Evolutionary conservation across 2,329 filamentous ascomycete species (phyloP), one percentile per base, ranked within the genome.

Genomic region (Coniochaeta pulveracea): DNA sequence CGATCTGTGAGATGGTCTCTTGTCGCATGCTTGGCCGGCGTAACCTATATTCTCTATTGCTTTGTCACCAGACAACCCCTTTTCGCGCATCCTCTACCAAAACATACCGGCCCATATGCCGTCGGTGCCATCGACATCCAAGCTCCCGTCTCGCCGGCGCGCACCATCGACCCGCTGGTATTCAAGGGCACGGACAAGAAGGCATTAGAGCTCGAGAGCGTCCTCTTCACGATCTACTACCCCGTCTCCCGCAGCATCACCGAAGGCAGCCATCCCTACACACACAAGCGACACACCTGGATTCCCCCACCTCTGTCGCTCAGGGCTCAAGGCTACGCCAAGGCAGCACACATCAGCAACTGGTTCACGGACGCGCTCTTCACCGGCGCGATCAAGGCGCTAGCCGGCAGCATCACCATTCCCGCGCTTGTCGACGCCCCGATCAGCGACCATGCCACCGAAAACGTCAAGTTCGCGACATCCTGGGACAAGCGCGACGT

Each of bases 201-300:
- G 3, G 63, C 62, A 0, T 69, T 68, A 31, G 52, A 61, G 14
- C 43, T 68, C 1, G 48, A 64, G 36, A 64, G 61, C 2, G 62
- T 67, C 4, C 52, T 69, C 4, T 64, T 69, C 38, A 64, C 63
- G 1, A 37, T 69, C 3, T 69, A 68, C 49, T 68, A 69, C 28
- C 65, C 65, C 2, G 46, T 59, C 5, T 41, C 47, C 6, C 47
- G 54, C 27, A 38, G 33, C 11, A 31, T 31, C 19, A 17, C 28
- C 3, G n/a, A n/a, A n/a, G 28, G 41, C 16, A 41, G 45, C 6
- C 41, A 38, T 12, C 48, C 52, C 16, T 36, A 34, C 4, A 40
- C 43, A 15, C 42, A 47, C 5, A 46, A 46, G n/a, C 34, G 43
- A 26, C 63, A 68, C 35, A 45, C 49, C 19, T 69, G 65, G 65